These are phyloP conservation scores for Ogataea methylovora DNA, from an alignment of 805 yeast genomes.

Conservation along the genomic window DNA sequence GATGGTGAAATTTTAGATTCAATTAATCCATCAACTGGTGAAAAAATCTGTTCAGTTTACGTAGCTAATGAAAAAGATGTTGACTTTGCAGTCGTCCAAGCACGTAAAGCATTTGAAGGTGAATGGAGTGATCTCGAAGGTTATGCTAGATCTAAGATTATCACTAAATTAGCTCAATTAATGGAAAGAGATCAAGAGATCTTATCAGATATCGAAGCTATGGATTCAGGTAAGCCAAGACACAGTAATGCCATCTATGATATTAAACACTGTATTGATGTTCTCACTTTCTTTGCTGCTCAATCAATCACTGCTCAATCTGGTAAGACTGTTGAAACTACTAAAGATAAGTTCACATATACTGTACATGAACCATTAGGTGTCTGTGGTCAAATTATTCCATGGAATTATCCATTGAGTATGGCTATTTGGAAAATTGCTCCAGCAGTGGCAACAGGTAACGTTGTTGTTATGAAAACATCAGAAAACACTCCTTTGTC, in stretches of 20 bases:
- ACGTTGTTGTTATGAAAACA: slow-evolving; percentile 54
- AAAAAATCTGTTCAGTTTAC: slow-evolving; percentile 42
- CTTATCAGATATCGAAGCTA: slow-evolving; percentile 49
- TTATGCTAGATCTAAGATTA: slow-evolving; percentile 33
- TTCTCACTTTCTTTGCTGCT: slow-evolving; percentile 63
- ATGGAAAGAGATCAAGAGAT: slow-evolving; percentile 41
- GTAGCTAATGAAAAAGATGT: slow-evolving; percentile 46
- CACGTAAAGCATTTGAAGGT: slow-evolving; percentile 38
- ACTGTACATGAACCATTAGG: slow-evolving; percentile 61
- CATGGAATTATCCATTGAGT: slow-evolving; percentile 68
- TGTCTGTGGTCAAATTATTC: slow-evolving; percentile 65
- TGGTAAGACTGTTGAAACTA: slow-evolving; percentile 60
- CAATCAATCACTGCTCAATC: slow-evolving; percentile 58
- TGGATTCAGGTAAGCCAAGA: slow-evolving; percentile 54
- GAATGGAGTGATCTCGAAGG: slow-evolving; percentile 43
- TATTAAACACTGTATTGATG: slow-evolving; percentile 46
- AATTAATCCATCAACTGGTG: slow-evolving; percentile 47
- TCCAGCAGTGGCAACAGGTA: slow-evolving; percentile 63
- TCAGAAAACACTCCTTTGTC: slow-evolving; percentile 63
- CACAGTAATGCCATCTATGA: slow-evolving; percentile 49
- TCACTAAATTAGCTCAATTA: slow-evolving; percentile 43
- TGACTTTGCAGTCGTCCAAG: slow-evolving; percentile 45
- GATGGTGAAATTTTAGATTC: slow-evolving; percentile 54
- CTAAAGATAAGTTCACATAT: slow-evolving; percentile 50
- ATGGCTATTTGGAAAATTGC: slow-evolving; percentile 66